A percentile compares a stretch with the other conserved stretches of the same genome.
Evolutionary conservation across 2,329 filamentous ascomycete genomes (phyloP).

Genomic region (Elsinoe ampelina): DNA sequence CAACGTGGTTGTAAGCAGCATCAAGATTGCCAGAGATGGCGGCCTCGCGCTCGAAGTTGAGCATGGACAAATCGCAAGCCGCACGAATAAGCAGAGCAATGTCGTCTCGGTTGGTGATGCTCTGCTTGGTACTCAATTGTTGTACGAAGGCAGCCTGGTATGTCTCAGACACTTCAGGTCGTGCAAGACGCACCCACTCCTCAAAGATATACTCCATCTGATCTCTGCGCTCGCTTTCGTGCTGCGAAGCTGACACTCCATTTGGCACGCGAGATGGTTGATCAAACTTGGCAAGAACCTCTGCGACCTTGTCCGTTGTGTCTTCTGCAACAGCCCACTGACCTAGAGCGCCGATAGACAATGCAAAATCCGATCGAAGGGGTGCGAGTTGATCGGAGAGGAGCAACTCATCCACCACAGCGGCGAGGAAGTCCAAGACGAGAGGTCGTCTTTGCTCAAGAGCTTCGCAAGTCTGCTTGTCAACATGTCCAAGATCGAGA

Average conservation of each 20-base stretch:
- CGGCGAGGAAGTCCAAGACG: constrained; percentile 70
- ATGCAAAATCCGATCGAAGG: constrained; percentile 75
- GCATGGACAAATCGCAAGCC: constrained; percentile 70
- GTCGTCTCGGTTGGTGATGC: constrained; percentile 67
- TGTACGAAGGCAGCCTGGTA: constrained; percentile 67
- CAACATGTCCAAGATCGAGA: constrained; percentile 50
- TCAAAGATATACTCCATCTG: constrained; percentile 93
- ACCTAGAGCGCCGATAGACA: constrained; percentile 72
- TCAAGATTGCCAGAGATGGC: constrained; percentile 50
- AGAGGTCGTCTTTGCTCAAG: constrained; percentile 60
- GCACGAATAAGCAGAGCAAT: constrained; percentile 70
- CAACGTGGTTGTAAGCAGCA: constrained; percentile 55
- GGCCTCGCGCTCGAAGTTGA: constrained; percentile 65
- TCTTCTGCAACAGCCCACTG: constrained; percentile 71
- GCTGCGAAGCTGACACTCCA: constrained; percentile 46
- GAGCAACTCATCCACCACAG: constrained; percentile 67
- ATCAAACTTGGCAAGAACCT: constrained; percentile 59
- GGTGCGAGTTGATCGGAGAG: constrained; percentile 69
- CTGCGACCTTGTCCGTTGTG: constrained; percentile 53
- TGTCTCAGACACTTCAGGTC: constrained; percentile 65
- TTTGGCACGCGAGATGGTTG: constrained; percentile 48
- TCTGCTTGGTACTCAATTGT: constrained; percentile 66
- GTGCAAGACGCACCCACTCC: constrained; percentile 83
- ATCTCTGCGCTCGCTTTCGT: constrained; percentile 53
- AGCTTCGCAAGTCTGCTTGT: constrained; percentile 60